Base-by-base conservation (phyloP, 2,329 filamentous ascomycete genomes). In the Chaetothyriales sp. region DNA sequence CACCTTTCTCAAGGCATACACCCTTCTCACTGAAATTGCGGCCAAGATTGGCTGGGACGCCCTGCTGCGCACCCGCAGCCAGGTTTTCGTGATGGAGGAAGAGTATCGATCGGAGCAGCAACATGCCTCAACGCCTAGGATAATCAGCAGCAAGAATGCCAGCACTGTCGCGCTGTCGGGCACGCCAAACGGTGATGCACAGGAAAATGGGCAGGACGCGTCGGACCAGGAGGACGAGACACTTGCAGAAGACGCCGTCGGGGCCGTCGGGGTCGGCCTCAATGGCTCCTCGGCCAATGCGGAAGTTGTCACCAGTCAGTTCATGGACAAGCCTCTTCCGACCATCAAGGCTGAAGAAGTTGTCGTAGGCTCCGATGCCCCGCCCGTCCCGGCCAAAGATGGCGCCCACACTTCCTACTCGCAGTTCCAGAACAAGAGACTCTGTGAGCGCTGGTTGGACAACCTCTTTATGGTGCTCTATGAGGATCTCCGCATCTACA, bases 401-500 rank as follows among this genome's bases (percentile, higher is more conserved):
- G 75, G 79, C 25, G 77, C 80, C 5, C 82, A 88, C 58, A 78
- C 83, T 52, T 77, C 86, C 59, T 85, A 94, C 60, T 89, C 89
- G 5, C 86, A 90, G 61, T 88, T 98, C 65, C 92, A 94, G 66
- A 95, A 95, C 69, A 98, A 98, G 72, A 84, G 92, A 0, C 79
- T 98, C 1, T 98, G 92, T 64, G 92, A 98, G 69, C 82, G 92
- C 60, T 98, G 92, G 92, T 78, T 98, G 2, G 92, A 98, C 69
- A 97, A 94, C 63, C 77, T 98, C 19, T 98, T 98, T 73, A 98
- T 98, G 92, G 92, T 97, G 0, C 77, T 98, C 2, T 98, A 98
- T 67, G 92, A 98, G 68, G 92, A 98, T 64, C 77, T 98, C 18
- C 86, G 92, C 48, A 90, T 98, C 46, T 98, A 98, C 73, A 98